phyloP scores from a whole-genome alignment of 306 rosid species.

The Morella rubra region DNA sequence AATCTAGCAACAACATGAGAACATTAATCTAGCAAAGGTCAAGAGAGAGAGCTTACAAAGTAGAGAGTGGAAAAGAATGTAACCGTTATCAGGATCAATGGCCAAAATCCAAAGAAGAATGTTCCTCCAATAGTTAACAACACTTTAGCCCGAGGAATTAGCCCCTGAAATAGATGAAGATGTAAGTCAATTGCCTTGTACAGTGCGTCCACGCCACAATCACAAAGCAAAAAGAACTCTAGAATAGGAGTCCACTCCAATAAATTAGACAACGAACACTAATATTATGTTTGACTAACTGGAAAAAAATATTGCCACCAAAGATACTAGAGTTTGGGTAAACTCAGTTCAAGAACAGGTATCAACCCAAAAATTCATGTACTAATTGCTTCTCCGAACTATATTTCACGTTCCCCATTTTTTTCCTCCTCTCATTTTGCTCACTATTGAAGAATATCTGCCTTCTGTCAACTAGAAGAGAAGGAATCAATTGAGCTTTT shows the following conservation, averaged over 20 bases:
- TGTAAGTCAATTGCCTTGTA: constrained; percentile 13
- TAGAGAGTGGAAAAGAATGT: constrained; percentile 68
- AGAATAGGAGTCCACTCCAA: constrained; percentile 7
- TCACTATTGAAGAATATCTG: not conserved
- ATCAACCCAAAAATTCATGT: not conserved
- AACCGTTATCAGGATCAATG: constrained; percentile 68
- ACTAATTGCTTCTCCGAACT: not conserved
- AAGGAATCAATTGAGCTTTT: too few species aligned
- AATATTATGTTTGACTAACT: not conserved
- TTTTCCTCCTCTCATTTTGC: not conserved
- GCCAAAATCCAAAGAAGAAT: constrained; percentile 95
- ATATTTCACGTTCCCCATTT: not conserved
- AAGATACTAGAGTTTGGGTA: not conserved
- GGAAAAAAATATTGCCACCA: not conserved
- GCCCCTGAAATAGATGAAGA: constrained; percentile 61
- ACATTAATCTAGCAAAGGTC: not conserved
- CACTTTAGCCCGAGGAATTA: constrained; percentile 88
- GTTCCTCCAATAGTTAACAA: constrained; percentile 87
- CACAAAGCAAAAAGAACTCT: constrained; percentile 8
- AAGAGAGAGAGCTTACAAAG: constrained; percentile 54
- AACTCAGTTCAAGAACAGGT: not conserved
- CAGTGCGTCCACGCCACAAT: not conserved
- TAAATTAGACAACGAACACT: not conserved
- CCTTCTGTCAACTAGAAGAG: not conserved
- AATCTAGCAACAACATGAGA: constrained; percentile 8